Evolutionary conservation across 805 yeast species (phyloP), one percentile per base, ranked within the genome.

Genomic region (Phaffomyces thermotolerans): DNA sequence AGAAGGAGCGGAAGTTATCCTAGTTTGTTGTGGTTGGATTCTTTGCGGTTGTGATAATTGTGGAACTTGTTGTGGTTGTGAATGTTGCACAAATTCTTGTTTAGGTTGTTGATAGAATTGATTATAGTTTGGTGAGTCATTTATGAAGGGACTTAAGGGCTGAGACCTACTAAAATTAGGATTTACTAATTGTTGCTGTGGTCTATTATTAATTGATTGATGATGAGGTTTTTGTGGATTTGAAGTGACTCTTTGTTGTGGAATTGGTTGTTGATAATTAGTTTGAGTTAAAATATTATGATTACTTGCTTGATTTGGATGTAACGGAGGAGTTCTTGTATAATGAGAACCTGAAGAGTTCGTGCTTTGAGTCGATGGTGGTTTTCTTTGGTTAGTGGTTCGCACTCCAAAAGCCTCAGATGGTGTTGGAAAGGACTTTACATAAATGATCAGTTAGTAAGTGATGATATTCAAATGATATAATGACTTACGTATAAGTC

Each of bases 351-450:
- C 5, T 20, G 22, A 27, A 10, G 29, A 9, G 29, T 27, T 27
- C n/a, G 44, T 4, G 9, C 34, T 32, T 8, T 20, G 22, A 20
- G 22, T 20, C 22, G 34, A 8, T 27, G 24, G 40, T 30, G 22
- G 36, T 34, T 48, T 47, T 30, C 52, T 44, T 17, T 46, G 48
- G 24, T 38, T 33, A 12, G 17, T 46, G 46, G 36, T 41, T 34
- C 53, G 43, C 15, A 40, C 44, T 1, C 60, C 60, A 49, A 56
- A 58, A 13, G 63, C 62, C 36, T 57, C 59, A 3, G 56, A 51
- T 1, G 63, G 63, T 5, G 63, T 58, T 8, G 63, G 63, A 36
- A 56, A 57, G 40, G 52, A 52, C 60, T 58, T 36, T 10, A 32
- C 6, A 20, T n/a, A 15, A 31, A 31, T 10, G 6, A 10, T 31